These are phyloP conservation scores for Neurospora sp. DNA, from an alignment of 495 filamentous ascomycete species.

Conservation along the genomic window DNA sequence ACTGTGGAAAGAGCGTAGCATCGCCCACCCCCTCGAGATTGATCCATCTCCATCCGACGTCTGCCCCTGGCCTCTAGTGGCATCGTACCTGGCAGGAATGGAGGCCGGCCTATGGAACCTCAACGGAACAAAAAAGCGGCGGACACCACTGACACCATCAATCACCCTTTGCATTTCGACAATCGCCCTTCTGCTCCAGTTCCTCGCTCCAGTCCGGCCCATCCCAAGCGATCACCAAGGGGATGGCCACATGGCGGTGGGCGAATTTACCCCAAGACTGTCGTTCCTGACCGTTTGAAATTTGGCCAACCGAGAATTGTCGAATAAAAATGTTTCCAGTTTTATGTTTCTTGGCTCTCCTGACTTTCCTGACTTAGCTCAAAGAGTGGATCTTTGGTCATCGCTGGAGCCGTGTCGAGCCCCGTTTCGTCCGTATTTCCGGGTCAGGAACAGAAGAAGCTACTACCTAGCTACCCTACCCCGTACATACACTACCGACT, in stretches of 20 bases:
- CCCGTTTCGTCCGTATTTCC: background rate
- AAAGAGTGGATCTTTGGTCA: background rate
- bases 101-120: background rate
- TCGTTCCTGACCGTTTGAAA: background rate
- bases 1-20: background rate
- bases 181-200: background rate
- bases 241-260: background rate
- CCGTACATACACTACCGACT: background rate
- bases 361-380: background rate
- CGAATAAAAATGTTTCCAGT: background rate
- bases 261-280: background rate
- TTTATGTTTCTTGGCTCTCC: background rate
- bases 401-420: background rate
- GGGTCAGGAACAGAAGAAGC: background rate
- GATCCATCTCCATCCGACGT: background rate
- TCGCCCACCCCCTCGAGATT: background rate
- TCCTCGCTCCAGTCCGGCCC: background rate
- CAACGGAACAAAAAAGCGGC: background rate
- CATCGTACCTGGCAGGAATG: background rate
- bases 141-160: background rate
- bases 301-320: background rate
- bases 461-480: background rate
- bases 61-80: background rate
- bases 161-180: background rate
- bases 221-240: background rate